Evolutionary conservation across 2,329 filamentous ascomycete species (phyloP), one percentile per base, ranked within the genome.

Genomic region (Sodiomyces alkalinus): DNA sequence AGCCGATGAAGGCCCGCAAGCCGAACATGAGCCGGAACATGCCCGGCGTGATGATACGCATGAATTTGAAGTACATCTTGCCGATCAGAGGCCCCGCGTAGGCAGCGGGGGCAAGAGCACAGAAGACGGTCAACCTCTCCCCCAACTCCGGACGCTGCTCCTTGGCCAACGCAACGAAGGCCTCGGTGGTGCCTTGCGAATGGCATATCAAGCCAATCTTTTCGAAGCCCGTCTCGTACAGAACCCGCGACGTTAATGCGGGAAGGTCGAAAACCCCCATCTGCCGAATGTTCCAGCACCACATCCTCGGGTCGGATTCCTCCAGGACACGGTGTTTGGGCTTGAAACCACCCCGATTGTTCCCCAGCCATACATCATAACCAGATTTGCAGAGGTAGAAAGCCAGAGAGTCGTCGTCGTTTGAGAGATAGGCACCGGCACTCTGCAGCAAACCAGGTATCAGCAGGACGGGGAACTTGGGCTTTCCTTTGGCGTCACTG

Each of bases 361-460:
- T 92, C 4, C 87, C 87, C 11, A 94, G 63, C 86, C 86, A 96
- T 21, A 96, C 82, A 48, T 96, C 87, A 51, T 83, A 94, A 2
- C 86, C 86, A 0, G 79, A 74, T 52, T 93, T 93, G 51, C 80
- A 85, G 6, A 96, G 72, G 56, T 78, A 92, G 52, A 94, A 94
- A 1, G 87, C 86, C 6, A 94, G 64, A 16, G 80, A 87, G 39
- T 83, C 74, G 36, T 93, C 85, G 43, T 93, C 86, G 46, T 87
- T 92, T 38, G 76, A 75, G 50, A 85, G 93, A 47, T 83, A 94
- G 1, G 86, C 80, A 4, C 87, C 86, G 0, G 82, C 71, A 29
- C 78, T 86, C 53, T 96, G 87, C 6, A 96, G 58, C 3, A 94
- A 63, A 1, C 87, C 87, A 41, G 92, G 87, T 33, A 96, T 77